phyloP scores from a whole-genome alignment of 1,139 yeast species.

The Taphrina betulina region DNA sequence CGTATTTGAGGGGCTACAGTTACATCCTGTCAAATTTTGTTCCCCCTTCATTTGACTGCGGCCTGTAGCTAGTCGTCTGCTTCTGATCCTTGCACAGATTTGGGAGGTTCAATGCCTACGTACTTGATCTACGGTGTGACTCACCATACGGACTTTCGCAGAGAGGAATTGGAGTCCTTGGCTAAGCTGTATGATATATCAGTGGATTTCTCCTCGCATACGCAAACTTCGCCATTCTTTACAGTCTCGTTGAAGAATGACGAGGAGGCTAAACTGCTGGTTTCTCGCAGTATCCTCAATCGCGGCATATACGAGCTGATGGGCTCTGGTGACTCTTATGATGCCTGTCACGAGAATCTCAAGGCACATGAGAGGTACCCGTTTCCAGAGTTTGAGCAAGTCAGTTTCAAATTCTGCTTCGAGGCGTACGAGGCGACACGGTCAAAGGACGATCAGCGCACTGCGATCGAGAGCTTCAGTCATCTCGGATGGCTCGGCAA shows the following conservation, averaged over 20 bases:
- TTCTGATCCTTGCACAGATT: no score
- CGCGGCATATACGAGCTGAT: slow-evolving; percentile 81
- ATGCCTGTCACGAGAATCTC: slow-evolving; percentile 59
- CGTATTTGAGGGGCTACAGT: no score
- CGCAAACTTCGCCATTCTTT: slow-evolving; percentile 63
- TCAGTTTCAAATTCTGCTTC: slow-evolving; percentile 78
- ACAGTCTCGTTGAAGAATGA: slow-evolving; percentile 63
- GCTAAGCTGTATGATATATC: slow-evolving; percentile 61
- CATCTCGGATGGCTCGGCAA: slow-evolving; percentile 75
- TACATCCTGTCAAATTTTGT: no score
- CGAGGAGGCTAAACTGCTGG: slow-evolving; percentile 62
- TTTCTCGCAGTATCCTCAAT: slow-evolving; percentile 66
- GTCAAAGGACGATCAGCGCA: slow-evolving; percentile 55
- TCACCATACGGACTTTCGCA: slow-evolving; percentile 72
- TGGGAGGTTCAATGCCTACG: no score
- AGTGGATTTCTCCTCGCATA: slow-evolving; percentile 63
- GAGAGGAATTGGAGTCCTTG: slow-evolving; percentile 78
- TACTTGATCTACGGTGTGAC: slow-evolving; percentile 83
- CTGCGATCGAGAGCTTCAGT: slow-evolving; percentile 67
- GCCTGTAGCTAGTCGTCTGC: no score
- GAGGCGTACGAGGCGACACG: slow-evolving; percentile 71
- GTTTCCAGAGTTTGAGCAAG: slow-evolving; percentile 45
- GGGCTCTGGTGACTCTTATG: slow-evolving; percentile 65
- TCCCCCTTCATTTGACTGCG: no score
- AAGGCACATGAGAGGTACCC: slow-evolving; percentile 42